These are phyloP conservation scores for Pythium rishiriense DNA, from an alignment of 352 stramenopile genomes.

Conservation along the genomic window DNA sequence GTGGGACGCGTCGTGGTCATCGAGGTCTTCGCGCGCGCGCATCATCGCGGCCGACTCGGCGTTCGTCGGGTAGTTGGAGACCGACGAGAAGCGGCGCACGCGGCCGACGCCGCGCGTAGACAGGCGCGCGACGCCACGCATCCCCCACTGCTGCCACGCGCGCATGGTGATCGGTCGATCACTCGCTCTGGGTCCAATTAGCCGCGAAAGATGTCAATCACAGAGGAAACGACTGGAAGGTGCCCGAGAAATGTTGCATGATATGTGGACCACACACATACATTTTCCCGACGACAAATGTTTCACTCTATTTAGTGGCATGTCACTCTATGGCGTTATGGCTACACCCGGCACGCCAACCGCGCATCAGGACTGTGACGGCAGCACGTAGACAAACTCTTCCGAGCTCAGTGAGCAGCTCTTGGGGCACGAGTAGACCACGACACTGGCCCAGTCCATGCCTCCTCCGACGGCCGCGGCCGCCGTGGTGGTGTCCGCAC, in stretches of 20 bases:
- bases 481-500: background rate
- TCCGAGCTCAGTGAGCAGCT: conserved; percentile 65
- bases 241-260: conserved; percentile 12
- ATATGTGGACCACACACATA: conserved; percentile 9
- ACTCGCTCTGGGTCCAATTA: background rate
- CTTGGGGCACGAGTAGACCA: conserved; percentile 73
- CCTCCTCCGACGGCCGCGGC: conserved; percentile 25
- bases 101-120: background rate
- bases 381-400: conserved; percentile 73
- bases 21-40: conserved; percentile 30
- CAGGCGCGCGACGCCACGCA: conserved; percentile 6
- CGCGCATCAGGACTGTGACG: conserved; percentile 14
- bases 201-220: conserved; percentile 18
- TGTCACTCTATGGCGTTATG: conserved; percentile 8
- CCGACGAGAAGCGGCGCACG: conserved; percentile 42
- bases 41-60: conserved; percentile 45
- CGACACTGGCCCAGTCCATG: conserved; percentile 83
- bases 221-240: conserved; percentile 25
- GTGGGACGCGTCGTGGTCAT: conserved; percentile 45
- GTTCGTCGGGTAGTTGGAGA: conserved; percentile 57
- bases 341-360: background rate
- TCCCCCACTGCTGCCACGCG: conserved; percentile 13
- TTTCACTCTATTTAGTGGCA: conserved; percentile 10
- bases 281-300: too few species aligned
- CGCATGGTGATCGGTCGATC: conserved; percentile 8